These are phyloP conservation scores for Aspergillus costaricaensis DNA, from an alignment of 2,329 filamentous ascomycete genomes.

Conservation along the genomic window DNA sequence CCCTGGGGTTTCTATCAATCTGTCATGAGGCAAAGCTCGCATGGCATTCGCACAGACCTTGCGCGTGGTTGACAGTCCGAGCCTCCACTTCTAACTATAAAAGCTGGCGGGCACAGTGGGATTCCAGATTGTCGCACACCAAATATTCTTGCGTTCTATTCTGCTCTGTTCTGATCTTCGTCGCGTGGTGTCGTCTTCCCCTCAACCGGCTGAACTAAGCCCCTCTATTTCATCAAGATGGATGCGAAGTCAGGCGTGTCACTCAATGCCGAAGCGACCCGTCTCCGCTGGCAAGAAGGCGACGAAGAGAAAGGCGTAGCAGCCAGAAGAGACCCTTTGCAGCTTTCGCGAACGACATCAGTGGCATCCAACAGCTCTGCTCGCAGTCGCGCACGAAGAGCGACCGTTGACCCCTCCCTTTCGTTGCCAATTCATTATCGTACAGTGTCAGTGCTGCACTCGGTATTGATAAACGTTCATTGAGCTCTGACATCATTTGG, in stretches of 20 bases:
- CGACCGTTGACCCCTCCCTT: slow-evolving; percentile 27
- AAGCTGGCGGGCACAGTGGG: background rate
- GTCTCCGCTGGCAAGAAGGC: slow-evolving; percentile 16
- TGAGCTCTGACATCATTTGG: background rate
- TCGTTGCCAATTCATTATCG: slow-evolving; percentile 36
- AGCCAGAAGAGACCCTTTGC: background rate
- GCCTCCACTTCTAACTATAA: slow-evolving; percentile 1
- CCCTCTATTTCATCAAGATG: background rate
- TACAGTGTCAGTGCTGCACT: slow-evolving; percentile 25
- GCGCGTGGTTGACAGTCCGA: slow-evolving; percentile 3
- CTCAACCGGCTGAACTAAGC: background rate
- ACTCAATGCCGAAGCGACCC: slow-evolving; percentile 2
- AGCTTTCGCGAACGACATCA: slow-evolving; percentile 11
- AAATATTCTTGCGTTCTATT: background rate
- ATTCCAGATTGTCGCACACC: background rate
- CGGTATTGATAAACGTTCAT: background rate
- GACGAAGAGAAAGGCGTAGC: slow-evolving; percentile 18
- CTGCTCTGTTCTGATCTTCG: background rate
- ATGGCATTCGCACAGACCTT: background rate
- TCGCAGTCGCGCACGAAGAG: slow-evolving; percentile 16
- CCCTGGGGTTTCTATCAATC: background rate
- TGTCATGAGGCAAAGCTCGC: background rate
- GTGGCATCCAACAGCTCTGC: slow-evolving; percentile 9
- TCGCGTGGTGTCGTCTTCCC: background rate
- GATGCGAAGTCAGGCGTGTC: background rate